Conservation (phyloP, 2,329 filamentous ascomycete species). For the Dissoconium aciculare region DNA sequence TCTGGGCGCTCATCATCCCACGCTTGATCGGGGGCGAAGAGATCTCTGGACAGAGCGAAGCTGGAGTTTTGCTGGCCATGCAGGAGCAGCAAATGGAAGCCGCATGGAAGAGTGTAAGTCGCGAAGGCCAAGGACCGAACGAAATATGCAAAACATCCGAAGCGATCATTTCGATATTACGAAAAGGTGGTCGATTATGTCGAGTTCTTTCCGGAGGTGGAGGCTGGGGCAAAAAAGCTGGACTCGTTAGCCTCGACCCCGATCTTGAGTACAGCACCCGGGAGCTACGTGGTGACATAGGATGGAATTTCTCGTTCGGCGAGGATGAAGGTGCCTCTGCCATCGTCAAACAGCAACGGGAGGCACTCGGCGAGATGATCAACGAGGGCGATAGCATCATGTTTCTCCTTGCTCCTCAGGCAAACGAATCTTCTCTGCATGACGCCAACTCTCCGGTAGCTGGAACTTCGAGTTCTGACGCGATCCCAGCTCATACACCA, state of each 20-base stretch:
- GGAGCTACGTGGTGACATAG: conserved; percentile 40
- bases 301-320: conserved; percentile 35
- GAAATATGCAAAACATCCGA: background rate
- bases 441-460: background rate
- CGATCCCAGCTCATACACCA: conserved; percentile 1
- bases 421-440: background rate
- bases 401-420: conserved; percentile 40
- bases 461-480: conserved; percentile 1
- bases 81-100: background rate
- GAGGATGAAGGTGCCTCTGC: conserved; percentile 21
- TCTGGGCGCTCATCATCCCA: conserved; percentile 60
- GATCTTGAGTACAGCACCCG: conserved; percentile 39
- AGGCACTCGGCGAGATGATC: conserved; percentile 41
- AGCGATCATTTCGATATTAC: background rate
- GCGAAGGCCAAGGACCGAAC: conserved; percentile 12
- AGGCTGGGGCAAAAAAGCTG: conserved; percentile 70
- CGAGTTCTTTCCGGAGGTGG: conserved; percentile 60
- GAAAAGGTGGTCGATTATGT: conserved; percentile 28
- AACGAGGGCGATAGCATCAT: conserved; percentile 50
- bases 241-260: conserved; percentile 64
- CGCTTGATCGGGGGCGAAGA: background rate
- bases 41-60: background rate
- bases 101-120: conserved; percentile 1
- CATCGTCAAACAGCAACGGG: conserved; percentile 21
- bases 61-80: conserved; percentile 1